A percentile compares a stretch with the other conserved stretches of the same genome.
phyloP scores from a whole-genome alignment of 108 stramenopile species.

The Seminavis robusta region DNA sequence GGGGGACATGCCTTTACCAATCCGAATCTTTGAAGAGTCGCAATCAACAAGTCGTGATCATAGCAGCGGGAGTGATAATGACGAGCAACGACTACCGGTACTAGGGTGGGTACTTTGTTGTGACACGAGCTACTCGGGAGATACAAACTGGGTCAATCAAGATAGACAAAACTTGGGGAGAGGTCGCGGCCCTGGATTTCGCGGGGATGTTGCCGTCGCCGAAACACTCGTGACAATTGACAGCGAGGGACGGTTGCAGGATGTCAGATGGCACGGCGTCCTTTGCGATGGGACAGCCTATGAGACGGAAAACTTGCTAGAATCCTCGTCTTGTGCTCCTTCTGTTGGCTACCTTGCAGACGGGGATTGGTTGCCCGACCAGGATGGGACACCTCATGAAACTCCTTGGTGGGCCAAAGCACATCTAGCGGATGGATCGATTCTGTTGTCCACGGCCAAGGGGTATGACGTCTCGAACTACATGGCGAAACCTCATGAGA shows the following conservation, averaged over 20 bases:
- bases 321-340: constrained; percentile 6
- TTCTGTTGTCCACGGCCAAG: constrained; percentile 52
- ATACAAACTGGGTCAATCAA: constrained; percentile 39
- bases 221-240: constrained; percentile 58
- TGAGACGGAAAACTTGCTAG: constrained; percentile 41
- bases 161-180: constrained; percentile 42
- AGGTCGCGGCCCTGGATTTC: constrained; percentile 37
- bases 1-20: constrained; percentile 77
- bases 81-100: not conserved
- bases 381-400: constrained; percentile 21
- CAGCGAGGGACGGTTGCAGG: constrained; percentile 15
- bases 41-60: constrained; percentile 9
- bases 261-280: constrained; percentile 51
- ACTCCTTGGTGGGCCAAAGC: constrained; percentile 59
- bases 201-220: constrained; percentile 39
- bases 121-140: constrained; percentile 82
- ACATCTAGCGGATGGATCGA: constrained; percentile 33
- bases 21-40: constrained; percentile 29
- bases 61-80: no score
- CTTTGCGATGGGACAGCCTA: constrained; percentile 67
- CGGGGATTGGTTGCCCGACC: constrained; percentile 5
- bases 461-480: constrained; percentile 65
- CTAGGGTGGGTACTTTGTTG: constrained; percentile 55
- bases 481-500: no score
- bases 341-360: constrained; percentile 14